Conservation (phyloP, 2,329 filamentous ascomycete species). For the Aspergillus clavatus region DNA sequence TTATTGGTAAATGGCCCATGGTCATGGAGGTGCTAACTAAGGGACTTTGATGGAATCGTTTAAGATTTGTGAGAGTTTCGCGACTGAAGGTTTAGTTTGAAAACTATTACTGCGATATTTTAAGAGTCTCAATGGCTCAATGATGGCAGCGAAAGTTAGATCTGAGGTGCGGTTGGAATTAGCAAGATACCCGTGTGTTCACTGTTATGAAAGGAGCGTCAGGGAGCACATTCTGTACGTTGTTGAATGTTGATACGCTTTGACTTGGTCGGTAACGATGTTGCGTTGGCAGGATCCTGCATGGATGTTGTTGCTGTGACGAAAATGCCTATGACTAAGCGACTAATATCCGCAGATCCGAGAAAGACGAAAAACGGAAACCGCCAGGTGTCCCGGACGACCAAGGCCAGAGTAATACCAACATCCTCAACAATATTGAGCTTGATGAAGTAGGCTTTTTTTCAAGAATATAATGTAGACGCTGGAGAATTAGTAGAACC, state of each 20-base stretch:
- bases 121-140: too few species aligned
- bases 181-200: too few species aligned
- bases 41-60: too few species aligned
- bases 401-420: constrained; percentile 1
- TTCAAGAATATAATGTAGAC: background rate
- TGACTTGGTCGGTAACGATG: too few species aligned
- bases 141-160: too few species aligned
- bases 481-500: background rate
- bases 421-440: background rate
- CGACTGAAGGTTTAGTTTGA: too few species aligned
- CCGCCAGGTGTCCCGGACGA: constrained; percentile 22
- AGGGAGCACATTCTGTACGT: too few species aligned
- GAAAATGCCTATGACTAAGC: constrained; percentile 33
- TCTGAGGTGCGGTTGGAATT: too few species aligned
- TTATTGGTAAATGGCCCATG: background rate
- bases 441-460: background rate
- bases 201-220: too few species aligned
- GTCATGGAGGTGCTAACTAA: too few species aligned
- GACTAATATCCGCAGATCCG: constrained; percentile 34
- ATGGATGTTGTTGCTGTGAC: constrained; percentile 27
- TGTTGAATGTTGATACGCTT: too few species aligned
- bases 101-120: too few species aligned
- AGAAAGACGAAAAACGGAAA: constrained; percentile 31
- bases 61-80: background rate
- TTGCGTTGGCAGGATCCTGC: constrained; percentile 5